Base-by-base conservation (phyloP, 1,284 basidiomycete genomes). In the Marasmius fiardii region DNA sequence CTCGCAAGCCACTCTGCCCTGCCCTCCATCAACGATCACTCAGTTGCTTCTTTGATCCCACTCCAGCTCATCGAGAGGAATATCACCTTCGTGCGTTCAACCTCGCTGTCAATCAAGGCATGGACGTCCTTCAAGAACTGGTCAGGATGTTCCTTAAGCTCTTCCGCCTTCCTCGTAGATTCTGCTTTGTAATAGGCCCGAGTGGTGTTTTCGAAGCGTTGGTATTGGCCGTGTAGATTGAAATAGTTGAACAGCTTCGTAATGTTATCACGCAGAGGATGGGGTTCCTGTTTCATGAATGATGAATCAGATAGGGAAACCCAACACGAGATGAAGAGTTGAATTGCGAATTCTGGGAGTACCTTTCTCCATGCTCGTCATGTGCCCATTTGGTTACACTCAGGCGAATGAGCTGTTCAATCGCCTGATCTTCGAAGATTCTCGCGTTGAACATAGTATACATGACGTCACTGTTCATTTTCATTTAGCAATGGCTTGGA, bases 1-100 rank as follows among this genome's bases (percentile, higher is more conserved):
- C 73, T 73, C 1, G 83, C 79, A 10, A 89, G 63, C 82, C 83
- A 88, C 33, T 79, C 75, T 45, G 82, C 62, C 52, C 80, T 75
- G 6, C 71, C 76, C 5, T 68, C 67, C 67, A 88, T 88, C 35
- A 89, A 63, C 0, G 84, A 76, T 23, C 69, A 73, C 61, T 87
- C 80, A 1, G 81, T 78, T 0, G 75, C 73, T 37, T 80, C 74
- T 39, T 77, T 70, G 1, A 87, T 72, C 4, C 74, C 61, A 14
- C 64, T 65, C 76, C 79, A 79, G 54, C 82, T 85, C 5, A 71
- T 69, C 20, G 76, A 71, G 3, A 78, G 73, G 12, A 90, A 68
- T 1, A 89, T 69, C 0, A 71, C 75, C 53, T 76, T 71, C 0
- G 79, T 75, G 11, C 89, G 76, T 23, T 75, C 69, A 2, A 71